Evolutionary conservation across 1,139 yeast species (phyloP).

Genomic region (Casaregolazyma lundiana): DNA sequence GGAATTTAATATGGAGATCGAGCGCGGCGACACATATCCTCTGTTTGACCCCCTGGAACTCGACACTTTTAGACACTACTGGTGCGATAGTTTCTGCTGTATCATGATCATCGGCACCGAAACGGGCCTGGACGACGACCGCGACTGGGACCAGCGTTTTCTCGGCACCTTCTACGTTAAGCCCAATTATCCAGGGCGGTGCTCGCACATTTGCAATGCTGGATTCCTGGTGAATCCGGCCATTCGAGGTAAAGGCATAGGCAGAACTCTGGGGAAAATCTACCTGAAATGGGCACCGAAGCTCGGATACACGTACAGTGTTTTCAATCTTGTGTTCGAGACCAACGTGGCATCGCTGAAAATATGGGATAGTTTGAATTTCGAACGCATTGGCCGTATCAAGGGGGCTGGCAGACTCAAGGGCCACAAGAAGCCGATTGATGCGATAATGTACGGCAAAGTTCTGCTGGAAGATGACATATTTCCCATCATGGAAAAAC

Average conservation of each 20-base stretch:
- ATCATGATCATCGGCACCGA: constrained; percentile 67
- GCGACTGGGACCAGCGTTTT: constrained; percentile 88
- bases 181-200: constrained; percentile 89
- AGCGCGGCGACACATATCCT: constrained; percentile 82
- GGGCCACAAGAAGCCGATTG: constrained; percentile 78
- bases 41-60: constrained; percentile 72
- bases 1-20: constrained; percentile 90
- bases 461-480: constrained; percentile 31
- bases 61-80: constrained; percentile 69
- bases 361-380: constrained; percentile 71
- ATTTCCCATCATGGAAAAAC: background rate
- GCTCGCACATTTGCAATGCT: constrained; percentile 90
- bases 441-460: constrained; percentile 66
- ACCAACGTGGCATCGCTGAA: constrained; percentile 77
- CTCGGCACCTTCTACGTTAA: constrained; percentile 78
- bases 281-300: constrained; percentile 87
- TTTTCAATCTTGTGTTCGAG: constrained; percentile 84
- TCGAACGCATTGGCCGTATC: constrained; percentile 70
- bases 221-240: constrained; percentile 88
- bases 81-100: constrained; percentile 89
- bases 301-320: constrained; percentile 77
- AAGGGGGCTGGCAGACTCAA: constrained; percentile 83
- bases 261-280: constrained; percentile 75
- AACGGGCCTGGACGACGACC: constrained; percentile 32
- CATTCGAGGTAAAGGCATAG: constrained; percentile 86